Evolutionary conservation across 169 alveolate species (phyloP).

Genomic region (Cytauxzoon felis): DNA sequence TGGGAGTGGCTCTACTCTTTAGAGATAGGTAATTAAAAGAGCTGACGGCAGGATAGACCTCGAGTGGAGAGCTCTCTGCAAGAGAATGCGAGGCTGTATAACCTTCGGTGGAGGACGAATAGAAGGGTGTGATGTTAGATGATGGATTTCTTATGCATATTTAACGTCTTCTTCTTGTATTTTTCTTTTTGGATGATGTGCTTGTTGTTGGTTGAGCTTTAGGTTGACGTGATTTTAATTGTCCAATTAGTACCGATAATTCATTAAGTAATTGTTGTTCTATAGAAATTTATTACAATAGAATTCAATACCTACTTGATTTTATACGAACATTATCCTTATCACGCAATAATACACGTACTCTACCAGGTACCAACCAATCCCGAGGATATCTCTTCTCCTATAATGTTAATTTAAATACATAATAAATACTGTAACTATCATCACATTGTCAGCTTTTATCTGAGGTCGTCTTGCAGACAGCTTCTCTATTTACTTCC

Average conservation of each 20-base stretch:
- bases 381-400: conserved; percentile 68
- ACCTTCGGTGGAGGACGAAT: too few relatives aligned
- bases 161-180: conserved; percentile 17
- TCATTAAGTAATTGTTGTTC: conserved; percentile 34
- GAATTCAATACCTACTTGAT: background rate
- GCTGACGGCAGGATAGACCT: too few relatives aligned
- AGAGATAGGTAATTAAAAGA: too few relatives aligned
- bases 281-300: background rate
- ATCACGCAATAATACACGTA: conserved; percentile 56
- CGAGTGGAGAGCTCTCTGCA: too few relatives aligned
- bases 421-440: too few relatives aligned
- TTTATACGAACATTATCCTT: background rate
- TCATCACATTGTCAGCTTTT: too few relatives aligned
- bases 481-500: too few relatives aligned
- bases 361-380: conserved; percentile 68
- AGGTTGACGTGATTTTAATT: conserved; percentile 36
- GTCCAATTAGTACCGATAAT: conserved; percentile 42
- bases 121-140: too few relatives aligned
- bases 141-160: too few relatives aligned
- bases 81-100: too few relatives aligned
- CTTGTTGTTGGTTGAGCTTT: conserved; percentile 5
- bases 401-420: background rate
- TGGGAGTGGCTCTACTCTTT: too few relatives aligned
- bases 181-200: conserved; percentile 12
- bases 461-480: too few relatives aligned